phyloP scores from a whole-genome alignment of 2,329 filamentous ascomycete genomes.

The Pseudodiploospora longispora region DNA sequence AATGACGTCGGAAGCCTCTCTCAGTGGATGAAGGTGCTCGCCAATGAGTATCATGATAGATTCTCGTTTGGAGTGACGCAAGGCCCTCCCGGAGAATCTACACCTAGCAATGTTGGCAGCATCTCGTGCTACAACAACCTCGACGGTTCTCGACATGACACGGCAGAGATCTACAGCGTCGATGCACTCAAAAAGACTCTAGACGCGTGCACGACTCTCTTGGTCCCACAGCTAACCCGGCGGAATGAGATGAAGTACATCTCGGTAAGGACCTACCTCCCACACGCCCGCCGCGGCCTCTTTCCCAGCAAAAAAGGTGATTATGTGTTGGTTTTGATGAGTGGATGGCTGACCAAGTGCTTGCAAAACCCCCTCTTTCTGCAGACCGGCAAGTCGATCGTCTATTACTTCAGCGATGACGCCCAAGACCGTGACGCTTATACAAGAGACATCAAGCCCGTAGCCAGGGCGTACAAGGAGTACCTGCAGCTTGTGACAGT shows the following conservation, averaged over 20 bases:
- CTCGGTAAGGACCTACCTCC: slow-evolving; percentile 18
- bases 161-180: slow-evolving; percentile 23
- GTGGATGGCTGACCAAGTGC: neutral
- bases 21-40: slow-evolving; percentile 23
- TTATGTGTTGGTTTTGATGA: neutral
- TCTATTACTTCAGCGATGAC: slow-evolving; percentile 22
- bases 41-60: slow-evolving; percentile 28
- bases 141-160: slow-evolving; percentile 26
- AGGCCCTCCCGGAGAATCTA: neutral
- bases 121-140: slow-evolving; percentile 34
- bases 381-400: slow-evolving; percentile 31
- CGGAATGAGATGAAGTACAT: slow-evolving; percentile 35
- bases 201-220: slow-evolving; percentile 26
- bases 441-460: slow-evolving; percentile 24
- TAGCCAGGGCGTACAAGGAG: slow-evolving; percentile 38
- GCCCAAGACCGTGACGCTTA: slow-evolving; percentile 26
- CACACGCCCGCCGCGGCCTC: too few species aligned
- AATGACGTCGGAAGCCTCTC: slow-evolving; percentile 19
- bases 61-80: slow-evolving; percentile 31
- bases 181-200: slow-evolving; percentile 30
- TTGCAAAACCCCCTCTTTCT: neutral
- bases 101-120: slow-evolving; percentile 8
- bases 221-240: slow-evolving; percentile 37
- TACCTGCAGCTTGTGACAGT: slow-evolving; percentile 42
- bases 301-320: too few species aligned